Conservation (phyloP, 352 stramenopile species). For the Phytophthora fragariae region DNA sequence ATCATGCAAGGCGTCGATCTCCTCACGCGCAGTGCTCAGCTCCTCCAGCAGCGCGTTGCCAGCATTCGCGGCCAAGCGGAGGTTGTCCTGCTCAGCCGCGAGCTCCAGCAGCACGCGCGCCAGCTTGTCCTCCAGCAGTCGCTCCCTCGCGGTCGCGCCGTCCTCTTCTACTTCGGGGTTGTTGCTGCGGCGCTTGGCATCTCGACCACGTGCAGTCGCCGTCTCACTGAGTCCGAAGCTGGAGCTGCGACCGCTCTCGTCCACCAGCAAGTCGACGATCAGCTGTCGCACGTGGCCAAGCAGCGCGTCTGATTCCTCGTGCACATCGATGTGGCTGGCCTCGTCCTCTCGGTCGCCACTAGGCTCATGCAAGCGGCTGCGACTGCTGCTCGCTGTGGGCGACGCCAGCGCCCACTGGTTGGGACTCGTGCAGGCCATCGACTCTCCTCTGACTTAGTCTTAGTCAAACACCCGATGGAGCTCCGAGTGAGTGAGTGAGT, state of each 20-base stretch:
- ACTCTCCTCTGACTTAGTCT: constrained; percentile 11
- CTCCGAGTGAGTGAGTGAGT: background rate
- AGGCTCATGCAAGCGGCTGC: constrained; percentile 10
- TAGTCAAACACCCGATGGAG: constrained; percentile 15
- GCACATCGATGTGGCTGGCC: constrained; percentile 6
- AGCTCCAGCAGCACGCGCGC: constrained; percentile 54
- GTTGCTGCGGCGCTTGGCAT: constrained; percentile 28
- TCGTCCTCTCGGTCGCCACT: constrained; percentile 19
- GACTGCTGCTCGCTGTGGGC: constrained; percentile 25
- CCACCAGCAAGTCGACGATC: constrained; percentile 42
- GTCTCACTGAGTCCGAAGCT: constrained; percentile 7
- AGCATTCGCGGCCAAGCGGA: constrained; percentile 56
- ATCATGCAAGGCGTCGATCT: constrained; percentile 38
- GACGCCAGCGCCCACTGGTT: constrained; percentile 31
- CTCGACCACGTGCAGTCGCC: background rate
- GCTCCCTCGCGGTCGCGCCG: constrained; percentile 24
- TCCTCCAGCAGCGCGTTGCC: constrained; percentile 62
- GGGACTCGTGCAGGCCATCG: constrained; percentile 32
- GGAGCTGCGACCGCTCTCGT: constrained; percentile 11
- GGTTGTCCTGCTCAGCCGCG: constrained; percentile 48
- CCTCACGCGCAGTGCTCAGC: constrained; percentile 35
- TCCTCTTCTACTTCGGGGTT: constrained; percentile 30
- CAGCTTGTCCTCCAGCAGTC: constrained; percentile 46
- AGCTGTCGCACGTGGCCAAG: constrained; percentile 44
- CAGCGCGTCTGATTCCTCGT: constrained; percentile 21